Percentiles rank a stretch among this genome's conserved stretches.
phyloP scores from a whole-genome alignment of 2,329 filamentous ascomycete genomes.

The Endocalyx cinctus region DNA sequence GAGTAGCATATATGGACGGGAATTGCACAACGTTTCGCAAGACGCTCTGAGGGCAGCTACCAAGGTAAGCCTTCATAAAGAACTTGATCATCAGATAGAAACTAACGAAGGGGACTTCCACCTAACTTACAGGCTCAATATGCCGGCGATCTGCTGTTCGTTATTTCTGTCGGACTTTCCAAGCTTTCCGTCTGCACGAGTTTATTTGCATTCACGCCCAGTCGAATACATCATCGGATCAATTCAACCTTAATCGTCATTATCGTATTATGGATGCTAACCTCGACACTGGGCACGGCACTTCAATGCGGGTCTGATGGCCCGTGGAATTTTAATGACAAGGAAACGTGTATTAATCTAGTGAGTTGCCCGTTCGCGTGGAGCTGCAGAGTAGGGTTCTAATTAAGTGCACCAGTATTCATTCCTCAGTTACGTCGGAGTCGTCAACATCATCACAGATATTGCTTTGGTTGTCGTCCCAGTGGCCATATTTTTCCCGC shows the following conservation, averaged over 20 bases:
- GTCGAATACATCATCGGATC: constrained; percentile 1
- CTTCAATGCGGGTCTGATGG: constrained; percentile 6
- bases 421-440: constrained; percentile 1
- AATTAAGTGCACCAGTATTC: too few species aligned
- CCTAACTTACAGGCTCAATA: constrained; percentile 3
- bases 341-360: too few species aligned
- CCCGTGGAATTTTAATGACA: constrained; percentile 4
- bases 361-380: too few species aligned
- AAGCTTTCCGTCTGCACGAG: constrained; percentile 7
- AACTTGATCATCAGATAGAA: too few species aligned
- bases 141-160: constrained; percentile 7
- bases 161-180: constrained; percentile 5
- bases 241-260: not conserved
- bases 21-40: constrained; percentile 6
- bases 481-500: constrained; percentile 4
- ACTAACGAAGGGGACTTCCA: too few species aligned
- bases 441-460: constrained; percentile 5
- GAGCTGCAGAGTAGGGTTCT: too few species aligned
- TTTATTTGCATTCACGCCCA: constrained; percentile 3
- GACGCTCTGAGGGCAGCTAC: constrained; percentile 9
- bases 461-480: constrained; percentile 1
- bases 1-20: constrained; percentile 13
- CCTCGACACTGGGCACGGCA: constrained; percentile 2
- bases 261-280: constrained; percentile 2
- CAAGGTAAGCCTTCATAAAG: constrained; percentile 15